phyloP scores from a whole-genome alignment of 148 eudicot genomes.

The Rhododendron mucronatum region DNA sequence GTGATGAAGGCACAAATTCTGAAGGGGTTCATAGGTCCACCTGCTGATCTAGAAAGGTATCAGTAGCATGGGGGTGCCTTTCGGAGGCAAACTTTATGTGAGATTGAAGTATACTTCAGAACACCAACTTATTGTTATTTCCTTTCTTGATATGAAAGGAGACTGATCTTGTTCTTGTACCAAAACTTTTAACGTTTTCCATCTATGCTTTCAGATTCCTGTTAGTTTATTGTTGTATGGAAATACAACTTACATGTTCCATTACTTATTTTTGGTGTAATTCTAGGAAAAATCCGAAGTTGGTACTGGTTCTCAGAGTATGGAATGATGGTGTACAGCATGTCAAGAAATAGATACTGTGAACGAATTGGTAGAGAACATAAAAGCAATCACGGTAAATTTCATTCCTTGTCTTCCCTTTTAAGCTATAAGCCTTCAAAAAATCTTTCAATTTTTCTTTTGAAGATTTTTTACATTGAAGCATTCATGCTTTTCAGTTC shows the following conservation, averaged over 20 bases:
- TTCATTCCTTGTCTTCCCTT: not conserved
- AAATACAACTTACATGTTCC: not conserved
- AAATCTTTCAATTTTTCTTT: not conserved
- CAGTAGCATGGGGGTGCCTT: not conserved
- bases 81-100: not conserved
- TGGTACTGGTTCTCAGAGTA: constrained; percentile 98
- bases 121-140: not conserved
- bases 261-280: not conserved
- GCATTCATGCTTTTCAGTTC: not conserved
- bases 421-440: not conserved
- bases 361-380: constrained; percentile 94
- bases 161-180: not conserved
- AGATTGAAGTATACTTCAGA: not conserved
- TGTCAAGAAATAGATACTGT: constrained; percentile 86
- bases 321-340: constrained; percentile 78
- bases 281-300: constrained; percentile 79
- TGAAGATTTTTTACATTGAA: not conserved
- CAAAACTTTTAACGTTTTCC: not conserved
- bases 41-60: not conserved
- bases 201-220: constrained; percentile 2
- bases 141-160: not conserved
- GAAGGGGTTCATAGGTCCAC: not conserved
- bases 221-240: not conserved
- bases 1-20: not conserved
- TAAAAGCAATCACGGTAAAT: constrained; percentile 90